These are phyloP conservation scores for Alternaria sp. DNA, from an alignment of 2,329 filamentous ascomycete genomes.

Conservation along the genomic window DNA sequence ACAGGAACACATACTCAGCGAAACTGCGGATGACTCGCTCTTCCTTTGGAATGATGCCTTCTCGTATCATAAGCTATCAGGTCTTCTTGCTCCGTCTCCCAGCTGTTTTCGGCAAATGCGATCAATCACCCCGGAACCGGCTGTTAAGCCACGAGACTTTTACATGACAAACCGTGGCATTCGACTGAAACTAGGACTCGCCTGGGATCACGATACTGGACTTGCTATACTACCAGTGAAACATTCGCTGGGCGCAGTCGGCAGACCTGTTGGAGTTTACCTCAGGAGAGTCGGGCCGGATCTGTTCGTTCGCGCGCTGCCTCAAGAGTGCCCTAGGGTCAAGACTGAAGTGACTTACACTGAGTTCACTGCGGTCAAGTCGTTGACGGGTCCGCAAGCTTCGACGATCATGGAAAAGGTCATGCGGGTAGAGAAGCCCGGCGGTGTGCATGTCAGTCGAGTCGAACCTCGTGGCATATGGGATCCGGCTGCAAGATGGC, in stretches of 20 bases:
- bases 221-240: constrained; percentile 12
- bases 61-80: constrained; percentile 5
- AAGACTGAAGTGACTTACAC: neutral
- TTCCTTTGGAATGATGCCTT: constrained; percentile 10
- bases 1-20: constrained; percentile 13
- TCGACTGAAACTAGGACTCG: constrained; percentile 2
- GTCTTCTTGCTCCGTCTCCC: constrained; percentile 3
- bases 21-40: constrained; percentile 8
- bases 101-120: constrained; percentile 7
- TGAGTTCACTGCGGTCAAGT: constrained; percentile 5
- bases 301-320: constrained; percentile 4
- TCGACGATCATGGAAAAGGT: neutral
- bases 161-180: constrained; percentile 10
- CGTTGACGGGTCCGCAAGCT: neutral
- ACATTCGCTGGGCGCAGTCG: neutral
- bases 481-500: neutral
- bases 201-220: constrained; percentile 7
- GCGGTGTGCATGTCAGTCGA: neutral
- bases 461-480: constrained; percentile 6
- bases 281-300: constrained; percentile 5
- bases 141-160: constrained; percentile 5
- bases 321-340: neutral
- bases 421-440: neutral
- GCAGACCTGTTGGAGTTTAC: constrained; percentile 3
- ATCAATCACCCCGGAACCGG: neutral